phyloP scores from a whole-genome alignment of 257 asterid species.

The Solanum tarapatanum region DNA sequence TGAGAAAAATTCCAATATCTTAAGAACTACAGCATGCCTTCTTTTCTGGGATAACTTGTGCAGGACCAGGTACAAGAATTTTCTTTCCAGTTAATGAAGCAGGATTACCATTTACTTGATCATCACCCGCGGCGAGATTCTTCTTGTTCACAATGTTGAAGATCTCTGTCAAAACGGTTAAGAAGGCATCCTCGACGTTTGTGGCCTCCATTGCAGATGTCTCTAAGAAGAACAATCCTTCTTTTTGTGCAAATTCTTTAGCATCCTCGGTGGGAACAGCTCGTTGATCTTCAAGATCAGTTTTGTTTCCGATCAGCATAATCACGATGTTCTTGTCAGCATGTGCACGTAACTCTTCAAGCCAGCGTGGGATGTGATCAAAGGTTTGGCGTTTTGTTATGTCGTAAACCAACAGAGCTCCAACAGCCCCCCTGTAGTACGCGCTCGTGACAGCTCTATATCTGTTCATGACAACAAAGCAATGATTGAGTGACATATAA shows the following conservation, averaged over 20 bases:
- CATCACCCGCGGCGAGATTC: constrained; percentile 40
- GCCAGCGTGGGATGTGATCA: constrained; percentile 82
- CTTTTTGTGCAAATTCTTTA: constrained; percentile 60
- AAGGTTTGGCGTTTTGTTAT: constrained; percentile 59
- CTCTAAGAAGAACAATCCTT: constrained; percentile 62
- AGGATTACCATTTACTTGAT: constrained; percentile 43
- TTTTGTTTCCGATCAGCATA: constrained; percentile 62
- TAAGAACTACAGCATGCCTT: constrained; percentile 52
- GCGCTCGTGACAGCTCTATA: constrained; percentile 85
- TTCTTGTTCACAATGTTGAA: constrained; percentile 57
- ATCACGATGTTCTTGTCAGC: constrained; percentile 65
- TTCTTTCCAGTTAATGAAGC: constrained; percentile 52
- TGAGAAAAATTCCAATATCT: neutral
- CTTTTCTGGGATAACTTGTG: constrained; percentile 59
- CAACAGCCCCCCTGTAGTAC: constrained; percentile 75
- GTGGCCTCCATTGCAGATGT: constrained; percentile 63
- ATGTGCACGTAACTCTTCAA: constrained; percentile 36
- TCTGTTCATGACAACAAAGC: constrained; percentile 19
- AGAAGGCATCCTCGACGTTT: constrained; percentile 60
- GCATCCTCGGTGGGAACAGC: constrained; percentile 70
- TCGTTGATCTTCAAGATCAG: constrained; percentile 59
- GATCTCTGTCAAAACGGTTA: constrained; percentile 53
- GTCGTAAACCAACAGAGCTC: constrained; percentile 73
- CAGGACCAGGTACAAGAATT: constrained; percentile 56
- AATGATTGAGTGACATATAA: neutral